Base-by-base conservation (phyloP, 2,329 filamentous ascomycete species). In the Nothophaeocryptopus gaeumannii region DNA sequence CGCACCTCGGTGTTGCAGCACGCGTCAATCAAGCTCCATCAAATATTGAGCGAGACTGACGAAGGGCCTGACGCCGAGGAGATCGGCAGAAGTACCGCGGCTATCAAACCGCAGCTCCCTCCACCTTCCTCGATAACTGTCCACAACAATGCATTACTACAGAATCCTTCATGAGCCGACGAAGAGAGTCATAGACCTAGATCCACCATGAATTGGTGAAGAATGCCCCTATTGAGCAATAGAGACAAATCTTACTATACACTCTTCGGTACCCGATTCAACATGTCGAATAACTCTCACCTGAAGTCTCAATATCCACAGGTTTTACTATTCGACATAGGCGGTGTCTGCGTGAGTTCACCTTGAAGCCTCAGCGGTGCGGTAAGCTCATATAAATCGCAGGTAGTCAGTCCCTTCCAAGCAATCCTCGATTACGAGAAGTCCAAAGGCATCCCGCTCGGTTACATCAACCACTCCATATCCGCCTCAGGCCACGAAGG, bases 361-460 rank as follows among this genome's bases (percentile, higher is more conserved):
- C 16, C 15, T 10, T 37, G 11, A 11, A 29, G n/a, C 12, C 20
- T 16, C 31, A 26, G 34, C 34, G 26, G 38, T 11, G 14, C 26
- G 26, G n/a, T 10, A 20, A 16, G 4, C 5, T 20, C 47, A 44
- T 14, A 51, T 15, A 37, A 4, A 15, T 16, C 15, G 8, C 58
- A 95, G 91, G 89, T 96, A 47, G 76, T 86, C 16, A 96, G 90
- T 1, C 93, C 93, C 8, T 91, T 99, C 64, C 89, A 95, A 73
- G 84, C 88, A 2, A 97, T 99, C 62, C 78, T 95, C 49, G 86
- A 95, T 71, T 96, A 96, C 68, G 93, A 97, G 68, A 73, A 84
- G 46, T 74, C 79, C 53, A 77, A 88, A 49, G 78, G 78, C 35
- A 92, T 97, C 42, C 92, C 91, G 1, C 78, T 83, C 3, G 92